Evolutionary conservation across 2,329 filamentous ascomycete genomes (phyloP), one percentile per base, ranked within the genome.

Genomic region (Xylariaceae sp.): DNA sequence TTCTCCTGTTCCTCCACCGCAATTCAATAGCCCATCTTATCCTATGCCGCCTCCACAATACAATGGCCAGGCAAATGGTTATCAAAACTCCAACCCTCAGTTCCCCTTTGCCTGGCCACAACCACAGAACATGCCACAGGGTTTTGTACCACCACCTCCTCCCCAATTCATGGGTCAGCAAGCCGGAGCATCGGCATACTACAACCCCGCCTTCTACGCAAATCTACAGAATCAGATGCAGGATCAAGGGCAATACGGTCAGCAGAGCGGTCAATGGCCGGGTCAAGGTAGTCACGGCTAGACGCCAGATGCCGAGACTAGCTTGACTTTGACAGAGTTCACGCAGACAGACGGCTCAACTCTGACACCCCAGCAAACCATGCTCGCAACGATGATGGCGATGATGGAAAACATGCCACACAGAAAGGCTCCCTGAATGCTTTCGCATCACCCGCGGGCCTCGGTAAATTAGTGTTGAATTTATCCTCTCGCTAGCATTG

Each of bases 131-230:
- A 41, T 57, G 12, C 50, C 57, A 7, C 56, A 56, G 37, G 56
- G 57, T 26, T 59, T 57, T 15, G 48, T 63, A n/a, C 53, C 60
- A 0, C 61, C 63, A 9, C 63, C 63, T 3, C 69, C 70, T 3
- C 69, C 68, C 2, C 67, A 70, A 16, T 68, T 69, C 34, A 56
- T 57, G 26, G 46, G 62, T 49, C 56, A 65, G 45, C 34, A 64
- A 28, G 51, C 57, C 31, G 43, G 60, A 28, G 59, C 60, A 34
- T 65, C 71, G 47, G 64, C 72, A 9, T 76, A 76, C 50, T 70
- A 80, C 44, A 81, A 80, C 49, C 79, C 79, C 3, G 70, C 74
- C 2, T 74, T 83, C 55, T 68, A 82, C 43, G 70, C 73, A 31
- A 71, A 68, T 3, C 47, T 73, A 28, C 68, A 74, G 61, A 64